Conservation (phyloP, 2,329 filamentous ascomycete genomes). For the Rutstroemia sp. region DNA sequence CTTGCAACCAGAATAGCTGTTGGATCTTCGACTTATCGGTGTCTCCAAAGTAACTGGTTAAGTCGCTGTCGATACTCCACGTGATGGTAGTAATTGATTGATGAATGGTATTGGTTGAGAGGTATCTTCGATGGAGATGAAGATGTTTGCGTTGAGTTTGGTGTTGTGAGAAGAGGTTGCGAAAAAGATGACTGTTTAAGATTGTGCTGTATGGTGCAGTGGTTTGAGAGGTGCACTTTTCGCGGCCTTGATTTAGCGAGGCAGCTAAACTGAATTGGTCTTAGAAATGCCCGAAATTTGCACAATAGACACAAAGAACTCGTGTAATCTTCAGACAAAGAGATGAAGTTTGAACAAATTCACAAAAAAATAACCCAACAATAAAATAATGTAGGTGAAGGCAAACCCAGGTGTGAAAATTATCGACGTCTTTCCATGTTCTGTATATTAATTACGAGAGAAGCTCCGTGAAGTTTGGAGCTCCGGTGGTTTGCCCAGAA, state of each 20-base stretch:
- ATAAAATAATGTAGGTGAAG: no score
- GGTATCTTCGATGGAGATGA: not conserved
- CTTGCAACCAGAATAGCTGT: not conserved
- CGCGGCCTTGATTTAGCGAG: no score
- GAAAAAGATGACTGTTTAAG: not conserved
- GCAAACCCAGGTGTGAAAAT: no score
- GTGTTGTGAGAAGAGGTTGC: not conserved
- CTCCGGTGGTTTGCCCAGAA: not conserved
- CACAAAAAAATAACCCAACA: no score
- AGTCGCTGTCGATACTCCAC: not conserved
- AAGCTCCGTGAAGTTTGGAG: not conserved
- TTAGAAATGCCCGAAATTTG: no score
- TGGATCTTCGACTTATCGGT: not conserved
- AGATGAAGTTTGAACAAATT: not conserved
- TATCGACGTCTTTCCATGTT: no score
- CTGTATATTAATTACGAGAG: not conserved
- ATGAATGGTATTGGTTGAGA: constrained; percentile 3
- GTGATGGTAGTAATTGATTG: constrained; percentile 1
- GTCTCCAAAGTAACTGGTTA: not conserved
- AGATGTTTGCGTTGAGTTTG: constrained; percentile 1
- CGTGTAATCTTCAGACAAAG: no score
- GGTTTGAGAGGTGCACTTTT: not conserved
- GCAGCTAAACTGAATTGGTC: no score
- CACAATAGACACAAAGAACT: no score
- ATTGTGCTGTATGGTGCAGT: not conserved